A percentile compares a stretch with the other conserved stretches of the same genome.
These are phyloP conservation scores for Arthrobotrys pseudoclavata DNA, from an alignment of 2,329 filamentous ascomycete species.

Conservation along the genomic window DNA sequence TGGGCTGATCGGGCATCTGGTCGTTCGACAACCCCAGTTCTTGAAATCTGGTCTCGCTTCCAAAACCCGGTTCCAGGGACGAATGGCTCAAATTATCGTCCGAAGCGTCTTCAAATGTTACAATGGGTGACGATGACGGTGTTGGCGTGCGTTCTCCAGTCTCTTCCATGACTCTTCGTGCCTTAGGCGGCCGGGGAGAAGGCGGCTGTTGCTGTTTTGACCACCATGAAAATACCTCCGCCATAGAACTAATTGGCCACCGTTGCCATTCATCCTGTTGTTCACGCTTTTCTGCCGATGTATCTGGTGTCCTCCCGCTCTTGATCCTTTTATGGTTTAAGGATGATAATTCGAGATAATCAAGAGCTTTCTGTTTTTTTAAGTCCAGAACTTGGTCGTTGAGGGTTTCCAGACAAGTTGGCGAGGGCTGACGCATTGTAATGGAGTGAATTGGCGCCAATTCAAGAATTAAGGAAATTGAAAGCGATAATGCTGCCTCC, in stretches of 20 bases:
- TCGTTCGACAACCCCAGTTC: not conserved
- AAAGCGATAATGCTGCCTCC: conserved; percentile 32
- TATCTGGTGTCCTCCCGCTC: conserved; percentile 27
- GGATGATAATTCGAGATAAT: conserved; percentile 27
- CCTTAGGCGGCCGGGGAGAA: conserved; percentile 7
- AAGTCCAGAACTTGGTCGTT: conserved; percentile 11
- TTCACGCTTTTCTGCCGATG: conserved; percentile 43
- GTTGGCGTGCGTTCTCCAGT: not conserved
- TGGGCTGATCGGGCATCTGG: not conserved
- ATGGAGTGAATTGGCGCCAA: conserved; percentile 6
- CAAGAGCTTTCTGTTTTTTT: conserved; percentile 26
- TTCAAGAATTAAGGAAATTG: conserved; percentile 39
- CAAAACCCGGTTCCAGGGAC: conserved; percentile 21
- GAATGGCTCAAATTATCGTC: conserved; percentile 17
- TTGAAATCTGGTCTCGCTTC: conserved; percentile 13
- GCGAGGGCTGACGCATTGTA: conserved; percentile 1
- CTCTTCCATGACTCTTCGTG: not conserved
- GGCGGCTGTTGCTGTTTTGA: not conserved
- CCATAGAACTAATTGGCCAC: conserved; percentile 41
- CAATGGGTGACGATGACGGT: not conserved
- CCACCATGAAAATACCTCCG: conserved; percentile 43
- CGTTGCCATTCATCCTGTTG: conserved; percentile 47
- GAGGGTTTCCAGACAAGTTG: conserved; percentile 4
- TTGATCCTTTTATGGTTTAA: conserved; percentile 9
- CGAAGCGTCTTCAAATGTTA: conserved; percentile 1